Base-by-base conservation (phyloP, 2,329 filamentous ascomycete species). In the Venturia asperata region DNA sequence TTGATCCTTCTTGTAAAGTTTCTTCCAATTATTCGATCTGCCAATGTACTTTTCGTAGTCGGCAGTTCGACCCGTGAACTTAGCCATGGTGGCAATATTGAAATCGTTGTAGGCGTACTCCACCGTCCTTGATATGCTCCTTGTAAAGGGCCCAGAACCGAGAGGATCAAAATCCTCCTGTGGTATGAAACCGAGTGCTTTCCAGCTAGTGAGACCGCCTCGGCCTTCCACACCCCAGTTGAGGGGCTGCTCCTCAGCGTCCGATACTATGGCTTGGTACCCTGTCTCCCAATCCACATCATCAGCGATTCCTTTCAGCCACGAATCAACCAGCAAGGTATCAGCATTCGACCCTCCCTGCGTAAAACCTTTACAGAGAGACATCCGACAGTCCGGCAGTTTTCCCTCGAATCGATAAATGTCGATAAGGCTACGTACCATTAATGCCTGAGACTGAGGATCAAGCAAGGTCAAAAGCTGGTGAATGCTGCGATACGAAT, bases 271-370 rank as follows among this genome's bases (percentile, higher is more conserved):
- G 5, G 75, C 74, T 68, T 74, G 67, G 66, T 76, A 77, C 9
- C 73, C 74, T 7, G 74, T 70, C 2, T 73, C 68, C 74, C 75
- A 76, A 66, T 77, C 71, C 34, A 77, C 72, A 1, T 82, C 82
- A 60, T 72, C 72, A 0, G 75, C 77, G 9, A 90, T 77, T 2
- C 87, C 85, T 72, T 92, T 92, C 43, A 90, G 68, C 67, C 83
- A 91, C 0, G 85, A 85, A 69, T 92, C 89, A 0, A 85, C 84
- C 3, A 92, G 76, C 0, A 92, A 80, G n/a, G 87, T 82, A 70
- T 92, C 89, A 2, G 89, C 88, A 67, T 91, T 91, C 0, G 87
- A 90, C 0, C 89, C 89, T 15, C 89, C 88, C 76, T 91, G 89
- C 0, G 88, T 91, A 70, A 83, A 87, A 0, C 89, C 89, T 72